phyloP scores from a whole-genome alignment of 306 rosid species.

The Morella rubra region DNA sequence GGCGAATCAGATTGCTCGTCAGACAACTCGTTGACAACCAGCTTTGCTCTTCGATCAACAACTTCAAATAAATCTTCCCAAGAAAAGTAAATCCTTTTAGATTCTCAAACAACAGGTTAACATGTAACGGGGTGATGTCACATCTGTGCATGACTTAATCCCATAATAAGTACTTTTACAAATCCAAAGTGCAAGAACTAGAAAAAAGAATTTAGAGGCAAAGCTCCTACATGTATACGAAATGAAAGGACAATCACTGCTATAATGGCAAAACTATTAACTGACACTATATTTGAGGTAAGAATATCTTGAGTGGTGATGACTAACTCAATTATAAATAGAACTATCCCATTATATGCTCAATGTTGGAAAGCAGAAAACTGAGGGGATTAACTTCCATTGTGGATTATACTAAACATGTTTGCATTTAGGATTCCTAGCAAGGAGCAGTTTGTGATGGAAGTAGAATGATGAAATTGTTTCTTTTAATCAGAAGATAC shows the following conservation, averaged over 20 bases:
- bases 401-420: background rate
- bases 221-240: background rate
- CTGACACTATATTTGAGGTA: background rate
- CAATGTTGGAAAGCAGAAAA: background rate
- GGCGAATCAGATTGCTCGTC: slow-evolving; percentile 72
- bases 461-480: background rate
- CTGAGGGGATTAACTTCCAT: background rate
- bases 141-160: background rate
- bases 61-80: slow-evolving; percentile 77
- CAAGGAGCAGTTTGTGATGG: background rate
- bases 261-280: background rate
- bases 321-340: background rate
- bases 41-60: slow-evolving; percentile 94
- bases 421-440: background rate
- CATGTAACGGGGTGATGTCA: background rate
- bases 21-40: slow-evolving; percentile 65
- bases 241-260: background rate
- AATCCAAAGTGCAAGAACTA: slow-evolving; percentile 14
- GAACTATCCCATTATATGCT: background rate
- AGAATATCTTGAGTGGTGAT: background rate
- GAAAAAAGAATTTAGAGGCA: background rate
- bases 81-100: background rate
- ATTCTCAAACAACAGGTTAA: background rate
- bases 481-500: background rate
- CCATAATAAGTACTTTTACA: background rate